Evolutionary conservation across 805 yeast genomes (phyloP), one percentile per base, ranked within the genome.

Genomic region (Saturnispora sanitii): DNA sequence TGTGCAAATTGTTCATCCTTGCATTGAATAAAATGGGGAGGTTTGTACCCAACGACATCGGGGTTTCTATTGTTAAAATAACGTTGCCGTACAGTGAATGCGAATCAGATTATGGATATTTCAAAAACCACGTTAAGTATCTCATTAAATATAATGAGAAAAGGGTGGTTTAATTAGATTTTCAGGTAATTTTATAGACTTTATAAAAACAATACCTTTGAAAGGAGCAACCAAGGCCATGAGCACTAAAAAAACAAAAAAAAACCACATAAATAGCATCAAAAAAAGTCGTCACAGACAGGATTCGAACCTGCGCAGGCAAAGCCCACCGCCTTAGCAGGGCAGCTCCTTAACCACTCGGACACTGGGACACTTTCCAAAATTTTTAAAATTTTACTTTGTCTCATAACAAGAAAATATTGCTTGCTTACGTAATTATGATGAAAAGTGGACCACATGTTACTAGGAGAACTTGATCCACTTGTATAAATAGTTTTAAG

Each of bases 231-330:
- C 25, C 15, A 21, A 4, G 22, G 6, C n/a, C 5, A 7, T 15
- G 3, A 15, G 12, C 11, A 5, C 6, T 22, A 4, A 13, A 33
- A 21, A 13, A n/a, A 31, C 13, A 25, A 29, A 30, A 32, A 30
- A 21, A 23, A 37, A 31, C 0, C 12, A 8, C 18, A 9, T n/a
- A n/a, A n/a, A n/a, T n/a, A 20, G 4, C 7, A 4, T 6, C 19
- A 35, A 60, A 72, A 73, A 66, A 66, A 61, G 58, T 51, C 95
- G 95, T 82, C 83, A 85, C 94, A 81, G 94, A 84, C 95, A 86
- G 94, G 95, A 85, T 85, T 85, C 95, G 95, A 85, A 85, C 95
- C 94, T 86, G 94, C 94, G 95, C 79, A 75, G 81, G 85, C 77
- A 79, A 70, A 79, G 76, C 85, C 81, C 84, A 79, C 77, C 76